Base-by-base conservation (phyloP, 345 rosid genomes). In the Geranium brycei region DNA sequence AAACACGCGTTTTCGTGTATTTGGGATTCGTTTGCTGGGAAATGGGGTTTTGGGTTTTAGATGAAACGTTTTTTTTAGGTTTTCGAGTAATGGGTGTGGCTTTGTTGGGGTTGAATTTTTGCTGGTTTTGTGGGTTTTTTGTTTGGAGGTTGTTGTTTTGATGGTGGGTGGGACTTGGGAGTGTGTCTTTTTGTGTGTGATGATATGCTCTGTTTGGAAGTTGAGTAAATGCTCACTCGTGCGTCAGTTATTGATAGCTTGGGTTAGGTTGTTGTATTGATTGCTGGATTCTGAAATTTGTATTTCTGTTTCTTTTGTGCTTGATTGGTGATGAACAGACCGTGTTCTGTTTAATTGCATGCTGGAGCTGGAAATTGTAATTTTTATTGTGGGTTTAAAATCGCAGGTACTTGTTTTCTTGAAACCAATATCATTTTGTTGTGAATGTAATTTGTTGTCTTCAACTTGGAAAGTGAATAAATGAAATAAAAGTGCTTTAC, bases 181-280 rank as follows among this genome's bases (percentile, higher is more conserved):
- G 53, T 47, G 53, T 35, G 28, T 23, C 28, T 23, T 23, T 23
- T 23, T 23, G 28, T 23, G 10, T 35, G 41, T 35, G 5, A 17
- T 57, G 18, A 57, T 57, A 17, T 31, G 51, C 60, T 57, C 31
- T 58, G 51, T 47, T 51, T 60, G 51, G 59, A 17, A 60, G 53
- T 23, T 53, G 51, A 30, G 14, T 47, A 47, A 47, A 8, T 47
- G 53, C 53, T 47, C 15, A 47, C 53, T 47, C 14, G 15, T 47
- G 53, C 53, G 3, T 47, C 53, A 47, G 53, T 11, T 47, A 47
- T 13, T 47, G 15, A 13, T 47, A 47, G 41, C 41, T 35, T 35
- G 28, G 28, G 28, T 23, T 35, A 7, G 41, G 41, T 3, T 35
- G 41, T 7, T 7, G 41, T 35, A 4, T 35, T 35, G 41, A 35